These are phyloP conservation scores for Tulasnella sp. DNA, from an alignment of 768 basidiomycete genomes.

Conservation along the genomic window DNA sequence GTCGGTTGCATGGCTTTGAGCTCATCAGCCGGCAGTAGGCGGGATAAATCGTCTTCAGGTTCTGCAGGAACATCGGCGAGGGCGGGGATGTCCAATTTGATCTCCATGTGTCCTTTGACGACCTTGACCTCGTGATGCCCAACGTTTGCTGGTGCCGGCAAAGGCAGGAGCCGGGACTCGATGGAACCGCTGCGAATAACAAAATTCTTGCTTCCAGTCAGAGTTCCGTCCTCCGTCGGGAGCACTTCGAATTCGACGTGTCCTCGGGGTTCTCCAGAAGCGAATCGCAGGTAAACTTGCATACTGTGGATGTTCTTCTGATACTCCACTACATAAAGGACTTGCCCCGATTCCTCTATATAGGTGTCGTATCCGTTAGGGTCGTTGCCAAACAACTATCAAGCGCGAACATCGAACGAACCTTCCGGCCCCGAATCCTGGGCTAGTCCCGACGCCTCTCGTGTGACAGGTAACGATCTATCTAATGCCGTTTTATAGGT, in stretches of 20 bases:
- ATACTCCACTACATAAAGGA: constrained; percentile 70
- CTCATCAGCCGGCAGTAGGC: constrained; percentile 72
- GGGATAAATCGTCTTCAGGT: constrained; percentile 36
- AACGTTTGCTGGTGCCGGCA: constrained; percentile 59
- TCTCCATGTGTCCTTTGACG: constrained; percentile 66
- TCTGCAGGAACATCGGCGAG: constrained; percentile 30
- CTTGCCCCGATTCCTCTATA: constrained; percentile 37
- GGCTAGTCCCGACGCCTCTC: neutral
- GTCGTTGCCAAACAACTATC: no score
- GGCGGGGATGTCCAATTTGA: constrained; percentile 57
- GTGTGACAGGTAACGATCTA: constrained; percentile 13
- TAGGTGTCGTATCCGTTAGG: constrained; percentile 41
- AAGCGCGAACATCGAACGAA: neutral
- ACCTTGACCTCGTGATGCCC: constrained; percentile 65
- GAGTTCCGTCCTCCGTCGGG: constrained; percentile 44
- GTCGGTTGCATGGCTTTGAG: constrained; percentile 59
- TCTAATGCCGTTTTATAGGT: constrained; percentile 9
- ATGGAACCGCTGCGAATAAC: constrained; percentile 63
- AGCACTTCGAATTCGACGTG: constrained; percentile 71
- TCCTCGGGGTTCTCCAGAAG: constrained; percentile 50
- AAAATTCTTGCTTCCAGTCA: constrained; percentile 56
- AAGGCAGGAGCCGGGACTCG: constrained; percentile 59
- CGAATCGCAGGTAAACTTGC: constrained; percentile 69
- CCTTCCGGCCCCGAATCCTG: neutral
- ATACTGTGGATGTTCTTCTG: constrained; percentile 85